These are phyloP conservation scores for Erysimum pusillum DNA, from an alignment of 441 rosid genomes.

Conservation along the genomic window DNA sequence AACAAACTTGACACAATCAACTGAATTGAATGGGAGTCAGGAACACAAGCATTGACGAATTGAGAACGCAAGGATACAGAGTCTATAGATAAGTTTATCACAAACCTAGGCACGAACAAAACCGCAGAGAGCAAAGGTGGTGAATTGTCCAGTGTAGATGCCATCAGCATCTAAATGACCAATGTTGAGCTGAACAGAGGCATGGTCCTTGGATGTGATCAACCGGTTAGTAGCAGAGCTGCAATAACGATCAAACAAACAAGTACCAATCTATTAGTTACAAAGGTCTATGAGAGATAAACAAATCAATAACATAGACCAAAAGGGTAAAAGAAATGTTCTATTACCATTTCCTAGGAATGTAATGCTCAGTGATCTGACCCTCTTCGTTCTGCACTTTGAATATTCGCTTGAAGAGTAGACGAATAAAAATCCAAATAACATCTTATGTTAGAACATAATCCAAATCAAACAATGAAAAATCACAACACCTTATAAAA, in stretches of 20 bases:
- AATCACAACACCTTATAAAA: not conserved
- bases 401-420: conserved; percentile 4
- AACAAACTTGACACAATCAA: not conserved
- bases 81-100: not conserved
- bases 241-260: conserved; percentile 28
- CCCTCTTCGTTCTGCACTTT: conserved; percentile 97
- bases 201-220: conserved; percentile 91
- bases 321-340: not conserved
- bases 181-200: conserved; percentile 82
- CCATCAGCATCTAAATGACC: conserved; percentile 86
- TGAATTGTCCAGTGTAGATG: conserved; percentile 68
- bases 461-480: not conserved
- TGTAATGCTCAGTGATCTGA: conserved; percentile 81
- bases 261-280: not conserved
- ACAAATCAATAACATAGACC: too few species aligned
- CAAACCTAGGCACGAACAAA: conserved; percentile 79
- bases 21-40: too few species aligned
- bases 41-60: not conserved
- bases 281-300: too few species aligned
- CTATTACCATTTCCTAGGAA: conserved; percentile 84
- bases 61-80: not conserved
- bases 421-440: not conserved
- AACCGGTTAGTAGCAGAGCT: conserved; percentile 92
- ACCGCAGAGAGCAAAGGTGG: conserved; percentile 86
- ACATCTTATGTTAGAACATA: conserved; percentile 42